Percentiles rank a stretch among this genome's conserved stretches.
phyloP scores from a whole-genome alignment of 192 early-diverging fungal genomes.

The Backusella liffmaniae region DNA sequence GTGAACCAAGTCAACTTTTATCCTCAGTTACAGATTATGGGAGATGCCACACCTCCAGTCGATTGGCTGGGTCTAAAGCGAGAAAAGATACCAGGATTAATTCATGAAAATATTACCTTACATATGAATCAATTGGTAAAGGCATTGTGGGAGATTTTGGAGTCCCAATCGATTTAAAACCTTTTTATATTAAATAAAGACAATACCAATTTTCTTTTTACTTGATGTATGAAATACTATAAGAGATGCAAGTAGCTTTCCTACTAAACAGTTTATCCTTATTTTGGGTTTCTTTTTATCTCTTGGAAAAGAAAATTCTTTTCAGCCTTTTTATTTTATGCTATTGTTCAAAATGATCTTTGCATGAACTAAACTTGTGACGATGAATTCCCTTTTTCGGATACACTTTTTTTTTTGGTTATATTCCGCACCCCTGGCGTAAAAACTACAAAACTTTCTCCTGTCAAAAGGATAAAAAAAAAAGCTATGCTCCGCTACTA shows the following conservation, averaged over 20 bases:
- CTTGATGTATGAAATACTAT: too few species aligned
- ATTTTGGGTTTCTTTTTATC: too few species aligned
- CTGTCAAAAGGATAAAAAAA: background rate
- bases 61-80: conserved; percentile 48
- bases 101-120: conserved; percentile 44
- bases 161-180: background rate
- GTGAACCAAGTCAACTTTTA: conserved; percentile 34
- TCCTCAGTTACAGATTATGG: conserved; percentile 47
- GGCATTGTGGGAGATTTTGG: conserved; percentile 10
- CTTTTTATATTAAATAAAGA: background rate
- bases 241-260: too few species aligned
- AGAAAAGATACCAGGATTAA: conserved; percentile 44
- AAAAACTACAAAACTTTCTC: conserved; percentile 4
- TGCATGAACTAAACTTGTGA: background rate
- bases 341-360: background rate
- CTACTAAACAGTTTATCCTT: too few species aligned
- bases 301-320: too few species aligned
- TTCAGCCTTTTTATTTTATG: too few species aligned
- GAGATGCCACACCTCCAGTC: conserved; percentile 50
- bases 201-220: background rate
- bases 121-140: conserved; percentile 41
- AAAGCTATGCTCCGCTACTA: background rate
- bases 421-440: background rate
- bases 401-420: background rate
- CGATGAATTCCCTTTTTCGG: background rate